Percentiles rank a stretch among this genome's conserved stretches.
Conservation (phyloP, 2,329 filamentous ascomycete genomes). For the Neofusicoccum kwambonambiense region DNA sequence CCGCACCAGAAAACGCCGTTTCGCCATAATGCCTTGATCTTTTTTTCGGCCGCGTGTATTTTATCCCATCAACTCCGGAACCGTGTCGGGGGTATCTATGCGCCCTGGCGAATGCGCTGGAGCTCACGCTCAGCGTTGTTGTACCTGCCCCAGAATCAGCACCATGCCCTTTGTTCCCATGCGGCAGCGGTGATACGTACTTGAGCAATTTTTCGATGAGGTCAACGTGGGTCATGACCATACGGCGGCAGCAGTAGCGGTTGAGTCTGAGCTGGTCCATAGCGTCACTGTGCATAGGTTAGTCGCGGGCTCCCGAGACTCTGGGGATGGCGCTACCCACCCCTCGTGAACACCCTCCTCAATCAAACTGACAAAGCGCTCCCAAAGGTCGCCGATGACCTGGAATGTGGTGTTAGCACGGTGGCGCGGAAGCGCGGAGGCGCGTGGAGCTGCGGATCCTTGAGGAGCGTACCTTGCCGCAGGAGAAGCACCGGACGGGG, state of each 20-base stretch:
- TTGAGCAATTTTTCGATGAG: constrained; percentile 92
- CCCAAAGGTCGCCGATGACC: constrained; percentile 98
- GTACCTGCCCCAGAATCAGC: constrained; percentile 4
- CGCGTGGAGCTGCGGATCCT: neutral
- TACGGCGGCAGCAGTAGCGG: constrained; percentile 96
- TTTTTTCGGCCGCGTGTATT: neutral
- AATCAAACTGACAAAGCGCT: constrained; percentile 86
- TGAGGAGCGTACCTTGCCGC: constrained; percentile 75
- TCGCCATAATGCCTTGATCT: neutral
- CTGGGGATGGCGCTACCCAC: constrained; percentile 25
- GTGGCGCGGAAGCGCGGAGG: constrained; percentile 4
- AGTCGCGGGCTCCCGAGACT: neutral
- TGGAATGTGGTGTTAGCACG: constrained; percentile 44
- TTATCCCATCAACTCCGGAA: neutral
- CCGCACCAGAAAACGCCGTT: constrained; percentile 1
- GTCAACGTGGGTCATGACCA: constrained; percentile 99
- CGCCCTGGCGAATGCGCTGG: constrained; percentile 18
- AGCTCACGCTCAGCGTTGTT: constrained; percentile 19
- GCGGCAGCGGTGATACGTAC: constrained; percentile 27
- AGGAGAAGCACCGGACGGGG: constrained; percentile 96
- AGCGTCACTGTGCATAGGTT: constrained; percentile 65
- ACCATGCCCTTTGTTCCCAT: neutral
- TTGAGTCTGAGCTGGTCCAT: constrained; percentile 94
- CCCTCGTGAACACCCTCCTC: constrained; percentile 55
- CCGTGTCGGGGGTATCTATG: constrained; percentile 7